Percentiles rank a stretch among this genome's conserved stretches.
Evolutionary conservation across 306 rosid genomes (phyloP).

Genomic region (Dalbergia cochinchinensis): DNA sequence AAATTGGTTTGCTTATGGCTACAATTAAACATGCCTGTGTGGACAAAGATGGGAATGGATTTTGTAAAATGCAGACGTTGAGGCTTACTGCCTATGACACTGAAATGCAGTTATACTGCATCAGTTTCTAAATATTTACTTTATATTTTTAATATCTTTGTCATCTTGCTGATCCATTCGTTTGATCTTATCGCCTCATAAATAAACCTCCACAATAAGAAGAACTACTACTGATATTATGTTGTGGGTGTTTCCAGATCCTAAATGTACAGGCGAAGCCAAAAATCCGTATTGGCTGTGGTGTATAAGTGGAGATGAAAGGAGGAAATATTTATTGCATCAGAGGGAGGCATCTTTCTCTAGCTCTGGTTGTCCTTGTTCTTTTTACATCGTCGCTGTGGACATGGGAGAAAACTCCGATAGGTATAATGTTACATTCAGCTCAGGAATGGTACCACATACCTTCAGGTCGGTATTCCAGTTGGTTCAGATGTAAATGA

Average conservation of each 20-base stretch:
- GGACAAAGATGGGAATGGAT: background rate
- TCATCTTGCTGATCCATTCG: background rate
- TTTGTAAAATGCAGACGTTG: background rate
- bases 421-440: conserved; percentile 48
- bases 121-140: background rate
- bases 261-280: background rate
- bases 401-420: conserved; percentile 67
- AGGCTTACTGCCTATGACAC: background rate
- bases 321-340: conserved; percentile 47
- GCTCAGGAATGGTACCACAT: conserved; percentile 44
- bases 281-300: conserved; percentile 16
- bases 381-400: conserved; percentile 55
- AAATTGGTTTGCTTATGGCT: too few species aligned
- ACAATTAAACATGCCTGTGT: background rate
- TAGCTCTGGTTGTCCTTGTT: conserved; percentile 53
- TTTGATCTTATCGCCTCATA: background rate
- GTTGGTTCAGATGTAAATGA: background rate
- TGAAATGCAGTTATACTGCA: background rate
- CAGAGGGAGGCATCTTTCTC: conserved; percentile 57
- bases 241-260: conserved; percentile 4
- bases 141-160: background rate
- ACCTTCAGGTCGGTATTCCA: conserved; percentile 57
- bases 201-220: background rate
- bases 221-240: background rate
- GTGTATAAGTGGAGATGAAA: conserved; percentile 54